Conservation (phyloP, 306 rosid genomes). For the Vigna nakashimae region DNA sequence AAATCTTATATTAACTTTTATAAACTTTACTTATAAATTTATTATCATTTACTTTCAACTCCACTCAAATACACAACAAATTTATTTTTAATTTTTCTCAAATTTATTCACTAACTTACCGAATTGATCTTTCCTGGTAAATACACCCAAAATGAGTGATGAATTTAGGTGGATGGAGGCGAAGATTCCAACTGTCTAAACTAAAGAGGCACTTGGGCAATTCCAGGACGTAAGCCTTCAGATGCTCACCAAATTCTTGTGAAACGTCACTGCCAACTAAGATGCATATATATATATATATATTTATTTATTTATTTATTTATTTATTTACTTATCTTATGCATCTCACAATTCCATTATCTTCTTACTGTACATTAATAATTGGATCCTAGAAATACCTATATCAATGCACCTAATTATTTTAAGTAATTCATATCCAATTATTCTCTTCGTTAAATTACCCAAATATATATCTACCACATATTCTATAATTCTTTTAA, state of each 20-base stretch:
- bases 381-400: slow-evolving; percentile 31
- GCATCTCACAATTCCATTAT: neutral
- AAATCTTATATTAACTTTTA: too few species aligned
- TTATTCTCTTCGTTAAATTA: neutral
- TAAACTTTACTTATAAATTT: too few species aligned
- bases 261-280: slow-evolving; percentile 46
- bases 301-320: too few species aligned
- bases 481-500: neutral
- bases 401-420: neutral
- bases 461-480: neutral
- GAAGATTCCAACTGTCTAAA: slow-evolving; percentile 53
- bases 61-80: too few species aligned
- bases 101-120: rapidly evolving
- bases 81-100: too few species aligned
- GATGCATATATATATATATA: neutral
- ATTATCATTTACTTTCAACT: rapidly evolving
- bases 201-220: slow-evolving; percentile 46
- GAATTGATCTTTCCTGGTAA: too few species aligned
- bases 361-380: slow-evolving; percentile 27
- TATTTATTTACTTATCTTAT: too few species aligned
- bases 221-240: slow-evolving; percentile 15
- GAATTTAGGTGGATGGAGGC: slow-evolving; percentile 35
- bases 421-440: slow-evolving; percentile 1
- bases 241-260: slow-evolving; percentile 28
- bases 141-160: too few species aligned